Percentiles rank a stretch among this genome's conserved stretches.
Evolutionary conservation across 208 protist genomes (phyloP).

Genomic region (Acanthamoeba divionensis): DNA sequence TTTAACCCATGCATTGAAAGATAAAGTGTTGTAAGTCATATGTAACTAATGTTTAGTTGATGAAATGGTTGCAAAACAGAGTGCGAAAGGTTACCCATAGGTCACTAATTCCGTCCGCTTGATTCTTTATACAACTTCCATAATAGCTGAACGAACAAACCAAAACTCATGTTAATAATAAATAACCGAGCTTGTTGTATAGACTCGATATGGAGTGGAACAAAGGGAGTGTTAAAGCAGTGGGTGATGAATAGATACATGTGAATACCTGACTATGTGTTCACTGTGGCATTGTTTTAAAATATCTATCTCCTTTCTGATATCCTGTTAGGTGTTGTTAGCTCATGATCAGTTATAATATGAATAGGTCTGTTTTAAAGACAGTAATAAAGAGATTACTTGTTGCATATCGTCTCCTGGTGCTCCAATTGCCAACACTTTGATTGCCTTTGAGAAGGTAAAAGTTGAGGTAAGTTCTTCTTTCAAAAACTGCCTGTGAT

Average conservation of each 20-base stretch:
- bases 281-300: neutral
- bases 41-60: neutral
- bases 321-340: neutral
- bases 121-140: neutral
- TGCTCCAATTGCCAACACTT: constrained; percentile 3
- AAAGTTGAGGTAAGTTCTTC: neutral
- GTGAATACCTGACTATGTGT: neutral
- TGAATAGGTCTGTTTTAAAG: too few species aligned
- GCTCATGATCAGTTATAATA: too few species aligned
- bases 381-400: too few species aligned
- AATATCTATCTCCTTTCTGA: constrained; percentile 29
- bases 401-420: neutral
- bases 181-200: neutral
- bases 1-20: neutral
- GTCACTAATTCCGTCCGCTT: neutral
- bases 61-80: neutral
- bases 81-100: constrained; percentile 2
- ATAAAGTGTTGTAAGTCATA: neutral
- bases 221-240: too few species aligned
- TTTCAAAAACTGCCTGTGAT: too few species aligned
- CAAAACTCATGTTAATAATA: neutral
- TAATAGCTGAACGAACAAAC: neutral
- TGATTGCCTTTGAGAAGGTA: neutral
- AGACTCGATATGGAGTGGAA: neutral
- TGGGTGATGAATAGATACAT: too few species aligned